These are phyloP conservation scores for Coemansia biformis DNA, from an alignment of 192 early-diverging fungal genomes.

Conservation along the genomic window DNA sequence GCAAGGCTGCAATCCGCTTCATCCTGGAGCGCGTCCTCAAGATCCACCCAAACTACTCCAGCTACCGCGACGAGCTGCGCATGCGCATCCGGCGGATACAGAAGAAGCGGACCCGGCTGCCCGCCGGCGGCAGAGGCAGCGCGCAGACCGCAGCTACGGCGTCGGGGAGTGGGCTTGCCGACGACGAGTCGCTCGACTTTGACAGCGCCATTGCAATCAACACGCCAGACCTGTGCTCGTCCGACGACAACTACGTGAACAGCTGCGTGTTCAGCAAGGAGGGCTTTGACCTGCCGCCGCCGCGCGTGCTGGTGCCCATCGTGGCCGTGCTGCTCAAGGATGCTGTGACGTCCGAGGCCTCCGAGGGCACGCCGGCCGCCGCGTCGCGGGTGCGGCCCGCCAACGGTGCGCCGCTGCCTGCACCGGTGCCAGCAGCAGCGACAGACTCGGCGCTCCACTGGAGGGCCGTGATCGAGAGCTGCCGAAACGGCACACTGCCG, in stretches of 20 bases:
- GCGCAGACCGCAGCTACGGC: no score
- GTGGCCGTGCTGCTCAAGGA: constrained; percentile 47
- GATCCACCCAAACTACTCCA: constrained; percentile 41
- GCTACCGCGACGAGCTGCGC: constrained; percentile 37
- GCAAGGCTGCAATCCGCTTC: constrained; percentile 34
- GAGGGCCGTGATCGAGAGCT: constrained; percentile 19
- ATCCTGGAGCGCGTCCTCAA: constrained; percentile 40
- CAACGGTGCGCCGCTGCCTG: no score
- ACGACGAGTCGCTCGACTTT: constrained; percentile 39
- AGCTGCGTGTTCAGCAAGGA: constrained; percentile 41
- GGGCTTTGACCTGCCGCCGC: constrained; percentile 31
- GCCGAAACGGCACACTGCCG: constrained; percentile 17
- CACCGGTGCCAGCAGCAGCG: no score
- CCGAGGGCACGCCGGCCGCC: background rate
- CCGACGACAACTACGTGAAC: constrained; percentile 35
- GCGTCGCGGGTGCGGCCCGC: background rate
- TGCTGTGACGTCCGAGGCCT: constrained; percentile 26
- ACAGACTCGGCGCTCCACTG: constrained; percentile 11
- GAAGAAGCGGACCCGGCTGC: constrained; percentile 1
- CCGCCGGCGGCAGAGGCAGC: no score
- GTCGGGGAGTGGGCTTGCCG: no score
- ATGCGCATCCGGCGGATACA: constrained; percentile 24
- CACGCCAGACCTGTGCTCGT: constrained; percentile 34
- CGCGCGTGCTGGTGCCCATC: constrained; percentile 41
- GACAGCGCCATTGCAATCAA: constrained; percentile 41